phyloP scores from a whole-genome alignment of 176 grass and related monocot genomes.

The Oryza brachyantha region DNA sequence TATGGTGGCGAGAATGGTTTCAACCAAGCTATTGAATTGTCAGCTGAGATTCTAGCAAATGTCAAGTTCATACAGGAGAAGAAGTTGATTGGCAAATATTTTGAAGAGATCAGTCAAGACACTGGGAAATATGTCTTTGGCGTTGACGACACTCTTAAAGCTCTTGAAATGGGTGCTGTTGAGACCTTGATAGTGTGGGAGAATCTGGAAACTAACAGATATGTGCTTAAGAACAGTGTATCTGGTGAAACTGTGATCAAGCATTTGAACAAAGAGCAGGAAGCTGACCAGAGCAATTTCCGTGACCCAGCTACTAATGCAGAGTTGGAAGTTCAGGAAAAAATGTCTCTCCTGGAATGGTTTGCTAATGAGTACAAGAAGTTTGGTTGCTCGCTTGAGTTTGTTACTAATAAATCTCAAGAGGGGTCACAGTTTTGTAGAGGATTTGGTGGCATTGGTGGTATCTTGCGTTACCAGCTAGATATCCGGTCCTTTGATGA shows the following conservation, averaged over 20 bases:
- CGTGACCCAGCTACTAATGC: conserved; percentile 30
- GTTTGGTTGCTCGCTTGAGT: conserved; percentile 48
- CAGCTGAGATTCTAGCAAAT: conserved; percentile 52
- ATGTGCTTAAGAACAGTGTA: conserved; percentile 35
- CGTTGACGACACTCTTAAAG: conserved; percentile 50
- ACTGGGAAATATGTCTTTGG: conserved; percentile 53
- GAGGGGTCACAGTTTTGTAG: conserved; percentile 57
- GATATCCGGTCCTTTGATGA: conserved; percentile 54
- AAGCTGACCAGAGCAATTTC: conserved; percentile 44
- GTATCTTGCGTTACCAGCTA: conserved; percentile 46
- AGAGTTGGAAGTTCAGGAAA: conserved; percentile 49
- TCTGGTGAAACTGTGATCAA: conserved; percentile 34
- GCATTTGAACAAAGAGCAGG: conserved; percentile 55
- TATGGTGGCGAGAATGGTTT: conserved; percentile 52
- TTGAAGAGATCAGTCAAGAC: conserved; percentile 57
- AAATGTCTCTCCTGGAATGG: conserved; percentile 46
- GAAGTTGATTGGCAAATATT: conserved; percentile 51
- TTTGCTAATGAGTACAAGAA: conserved; percentile 59
- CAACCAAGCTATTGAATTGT: conserved; percentile 54
- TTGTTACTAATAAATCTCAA: conserved; percentile 54
- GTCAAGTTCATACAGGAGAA: conserved; percentile 57
- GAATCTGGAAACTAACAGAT: conserved; percentile 51
- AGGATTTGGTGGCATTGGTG: conserved; percentile 53
- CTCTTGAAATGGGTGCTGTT: conserved; percentile 55
- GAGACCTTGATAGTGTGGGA: conserved; percentile 57